Evolutionary conservation across 148 eudicot species (phyloP).

Genomic region (Limonium bicolor): DNA sequence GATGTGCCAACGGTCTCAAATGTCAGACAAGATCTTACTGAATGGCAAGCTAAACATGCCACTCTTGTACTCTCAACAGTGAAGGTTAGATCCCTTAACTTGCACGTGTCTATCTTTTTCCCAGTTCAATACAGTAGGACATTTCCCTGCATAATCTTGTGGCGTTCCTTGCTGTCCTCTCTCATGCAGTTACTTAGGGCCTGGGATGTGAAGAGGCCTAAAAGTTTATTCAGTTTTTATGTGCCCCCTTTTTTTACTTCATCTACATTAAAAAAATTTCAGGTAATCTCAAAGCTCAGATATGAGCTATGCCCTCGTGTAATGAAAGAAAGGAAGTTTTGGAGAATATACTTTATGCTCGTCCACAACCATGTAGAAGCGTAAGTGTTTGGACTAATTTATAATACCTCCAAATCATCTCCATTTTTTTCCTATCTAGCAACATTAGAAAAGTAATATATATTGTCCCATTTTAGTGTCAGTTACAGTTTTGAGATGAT

Average conservation of each 20-base stretch:
- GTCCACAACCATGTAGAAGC: constrained; percentile 73
- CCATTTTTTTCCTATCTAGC: too few relatives aligned
- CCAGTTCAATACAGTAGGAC: too few relatives aligned
- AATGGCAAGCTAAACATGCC: constrained; percentile 92
- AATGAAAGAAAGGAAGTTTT: constrained; percentile 91
- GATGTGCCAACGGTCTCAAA: constrained; percentile 84
- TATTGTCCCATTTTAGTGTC: too few relatives aligned
- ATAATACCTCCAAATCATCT: too few relatives aligned
- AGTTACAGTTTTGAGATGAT: too few relatives aligned
- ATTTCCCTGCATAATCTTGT: too few relatives aligned
- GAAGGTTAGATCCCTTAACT: constrained; percentile 32
- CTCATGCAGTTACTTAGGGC: not conserved
- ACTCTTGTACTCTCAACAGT: constrained; percentile 71
- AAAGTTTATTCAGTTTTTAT: too few relatives aligned
- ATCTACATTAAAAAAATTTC: constrained; percentile 18
- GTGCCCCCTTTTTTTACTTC: not conserved
- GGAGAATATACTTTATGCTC: constrained; percentile 87
- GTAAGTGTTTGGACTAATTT: too few relatives aligned
- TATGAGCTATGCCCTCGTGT: constrained; percentile 84
- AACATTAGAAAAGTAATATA: too few relatives aligned
- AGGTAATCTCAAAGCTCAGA: constrained; percentile 90
- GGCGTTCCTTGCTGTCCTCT: not conserved
- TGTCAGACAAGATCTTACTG: constrained; percentile 88
- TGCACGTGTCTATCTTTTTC: not conserved
- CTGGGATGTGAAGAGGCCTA: not conserved